A percentile compares a stretch with the other conserved stretches of the same genome.
These are phyloP conservation scores for Candida dajiaensis DNA, from an alignment of 805 yeast species.

Conservation along the genomic window DNA sequence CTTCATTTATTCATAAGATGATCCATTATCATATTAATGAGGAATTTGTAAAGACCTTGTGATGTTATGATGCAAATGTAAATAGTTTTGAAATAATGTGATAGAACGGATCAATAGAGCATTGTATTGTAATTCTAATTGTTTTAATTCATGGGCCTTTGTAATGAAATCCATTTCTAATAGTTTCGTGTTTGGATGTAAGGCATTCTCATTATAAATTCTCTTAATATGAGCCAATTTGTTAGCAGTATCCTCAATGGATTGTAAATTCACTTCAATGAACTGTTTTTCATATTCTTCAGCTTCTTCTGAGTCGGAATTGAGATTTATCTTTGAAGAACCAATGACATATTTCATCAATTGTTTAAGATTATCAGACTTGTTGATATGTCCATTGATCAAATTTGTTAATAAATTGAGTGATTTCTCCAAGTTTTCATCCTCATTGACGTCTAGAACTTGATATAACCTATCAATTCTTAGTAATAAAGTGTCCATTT, in stretches of 20 bases:
- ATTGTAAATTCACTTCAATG: neutral
- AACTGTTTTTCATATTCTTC: neutral
- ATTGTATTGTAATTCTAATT: constrained; percentile 18
- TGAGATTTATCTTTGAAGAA: neutral
- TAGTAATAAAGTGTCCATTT: neutral
- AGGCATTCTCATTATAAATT: constrained; percentile 3
- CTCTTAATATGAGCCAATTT: neutral
- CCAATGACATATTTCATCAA: neutral
- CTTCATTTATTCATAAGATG: neutral
- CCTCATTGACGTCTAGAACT: neutral
- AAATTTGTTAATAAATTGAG: neutral
- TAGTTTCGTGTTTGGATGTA: neutral
- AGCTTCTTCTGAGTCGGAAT: neutral
- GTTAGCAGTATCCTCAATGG: neutral
- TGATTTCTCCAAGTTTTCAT: neutral
- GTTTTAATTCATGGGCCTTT: constrained; percentile 1
- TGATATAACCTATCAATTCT: neutral
- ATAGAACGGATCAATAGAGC: constrained; percentile 17
- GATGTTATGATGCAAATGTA: constrained; percentile 18
- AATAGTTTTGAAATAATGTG: constrained; percentile 18
- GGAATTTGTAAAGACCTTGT: constrained; percentile 1
- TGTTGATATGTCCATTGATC: neutral
- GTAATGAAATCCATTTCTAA: neutral
- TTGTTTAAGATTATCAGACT: neutral
- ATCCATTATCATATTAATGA: neutral